Base-by-base conservation (phyloP, 257 asterid species). In the Osmanthus fragrans region DNA sequence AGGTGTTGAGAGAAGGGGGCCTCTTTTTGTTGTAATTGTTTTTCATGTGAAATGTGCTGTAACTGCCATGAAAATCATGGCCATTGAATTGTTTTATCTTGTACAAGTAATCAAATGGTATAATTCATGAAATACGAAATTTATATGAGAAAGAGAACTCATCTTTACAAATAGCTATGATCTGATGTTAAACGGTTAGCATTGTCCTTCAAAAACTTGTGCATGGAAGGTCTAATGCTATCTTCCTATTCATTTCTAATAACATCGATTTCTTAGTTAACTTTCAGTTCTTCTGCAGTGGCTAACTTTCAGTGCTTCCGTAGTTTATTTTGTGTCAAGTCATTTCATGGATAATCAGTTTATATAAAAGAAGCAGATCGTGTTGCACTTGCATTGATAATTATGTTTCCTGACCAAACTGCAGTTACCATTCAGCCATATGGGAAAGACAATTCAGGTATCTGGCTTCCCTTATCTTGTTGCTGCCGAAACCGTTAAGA, bases 401-500 rank as follows among this genome's bases (percentile, higher is more conserved):
- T 25, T 63, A 8, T 63, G 3, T 27, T 63, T 13, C 7, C 19
- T 63, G 7, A 63, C 69, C 69, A 63, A 63, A 63, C 18, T 23
- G 69, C 36, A 63, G 69, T 8, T 63, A 63, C 69, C 3, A n/a
- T 72, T 56, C 47, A 34, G 78, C 73, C 36, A 6, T 27, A 82
- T 82, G 88, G 83, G 81, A 63, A 85, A 71, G 74, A 77, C 89
- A 10, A 67, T 83, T 73, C 82, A 45, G 76, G 58, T 91, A 47
- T 90, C 39, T 19, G 93, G 98, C 27, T 93, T 91, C 79, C 94
- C 93, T 16, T 3, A 0, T 39, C 86, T 76, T 33, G 51, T 88
- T 58, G 7, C 79, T 6, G 98, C 90, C 15, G 84, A 86, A 12
- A 29, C 0, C 7, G 85, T 87, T 68, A 88, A 42, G 63, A 7